Base-by-base conservation (phyloP, 495 filamentous ascomycete species). In the Choiromyces venosus region DNA sequence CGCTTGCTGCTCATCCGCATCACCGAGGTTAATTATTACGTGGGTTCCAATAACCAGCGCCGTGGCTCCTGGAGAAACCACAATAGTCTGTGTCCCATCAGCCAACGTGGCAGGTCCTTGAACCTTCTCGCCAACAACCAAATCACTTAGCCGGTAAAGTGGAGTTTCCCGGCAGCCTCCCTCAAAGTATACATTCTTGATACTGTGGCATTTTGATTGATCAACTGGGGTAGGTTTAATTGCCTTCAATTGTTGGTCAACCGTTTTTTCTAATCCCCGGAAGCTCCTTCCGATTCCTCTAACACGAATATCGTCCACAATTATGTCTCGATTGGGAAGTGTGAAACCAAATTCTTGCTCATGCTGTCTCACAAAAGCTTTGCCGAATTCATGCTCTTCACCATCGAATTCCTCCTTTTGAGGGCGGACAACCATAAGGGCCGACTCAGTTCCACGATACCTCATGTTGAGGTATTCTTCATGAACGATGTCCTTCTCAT, bases 281-380 rank as follows among this genome's bases (percentile, higher is more conserved):
- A 93, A 94, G 73, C 91, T 96, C 82, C 92, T 94, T 46, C 88
- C 93, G 74, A 97, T 96, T 18, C 93, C 93, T 70, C 94, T 85
- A 10, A 94, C 92, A 29, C 95, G 89, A 16, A 97, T 90, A 82
- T 97, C 94, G 72, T 98, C 95, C 36, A 98, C 88, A 68, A 98
- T 91, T 61, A 97, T 93, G 77, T 97, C 92, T 67, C 94, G 86
- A 65, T 93, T 91, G 35, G 93, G 92, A 3, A 97, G 84, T 1
- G 92, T 94, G 79, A 99, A 97, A 0, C 93, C 94, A 81, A 97
- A 99, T 79, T 97, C 95, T 77, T 94, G 94, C 44, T 93, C 88
- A 79, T 99, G 94, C 69, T 96, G 91, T 77, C 87, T 87, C 18
- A 94, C 85, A 74, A 99, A 99, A 0, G 91, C 93, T 73, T 89